Percentiles rank a stretch among this genome's conserved stretches.
phyloP scores from a whole-genome alignment of 164 flowering plant genomes.

The Aristolochia contorta region DNA sequence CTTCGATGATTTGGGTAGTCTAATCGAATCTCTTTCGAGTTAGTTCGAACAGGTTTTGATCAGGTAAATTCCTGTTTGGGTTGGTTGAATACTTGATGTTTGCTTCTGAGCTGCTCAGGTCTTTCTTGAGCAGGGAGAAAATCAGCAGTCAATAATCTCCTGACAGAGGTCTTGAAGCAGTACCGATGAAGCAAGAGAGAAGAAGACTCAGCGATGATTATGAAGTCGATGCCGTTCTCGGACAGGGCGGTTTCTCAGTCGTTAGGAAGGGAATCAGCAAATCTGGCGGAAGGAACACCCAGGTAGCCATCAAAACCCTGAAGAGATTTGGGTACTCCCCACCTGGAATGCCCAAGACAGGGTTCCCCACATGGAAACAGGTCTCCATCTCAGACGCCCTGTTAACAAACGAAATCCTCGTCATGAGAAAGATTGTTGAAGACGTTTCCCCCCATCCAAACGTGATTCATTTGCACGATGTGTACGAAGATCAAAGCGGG shows the following conservation, averaged over 20 bases:
- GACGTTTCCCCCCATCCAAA: conserved; percentile 62
- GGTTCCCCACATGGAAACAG: conserved; percentile 31
- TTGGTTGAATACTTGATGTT: too few species aligned
- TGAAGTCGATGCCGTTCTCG: conserved; percentile 40
- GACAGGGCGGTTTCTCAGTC: conserved; percentile 69
- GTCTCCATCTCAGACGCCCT: conserved; percentile 51
- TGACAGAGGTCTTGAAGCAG: background rate
- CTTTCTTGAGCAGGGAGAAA: too few species aligned
- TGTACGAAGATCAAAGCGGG: conserved; percentile 48
- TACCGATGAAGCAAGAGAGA: conserved; percentile 43
- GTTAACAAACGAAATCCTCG: conserved; percentile 63
- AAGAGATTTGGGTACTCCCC: conserved; percentile 26
- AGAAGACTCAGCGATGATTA: conserved; percentile 46
- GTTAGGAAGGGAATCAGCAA: conserved; percentile 45
- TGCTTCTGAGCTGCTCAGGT: too few species aligned
- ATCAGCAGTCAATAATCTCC: too few species aligned
- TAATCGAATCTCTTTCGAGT: too few species aligned
- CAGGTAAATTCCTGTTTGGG: too few species aligned
- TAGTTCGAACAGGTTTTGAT: too few species aligned
- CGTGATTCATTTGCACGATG: conserved; percentile 61
- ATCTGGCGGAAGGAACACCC: conserved; percentile 10
- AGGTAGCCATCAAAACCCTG: conserved; percentile 67
- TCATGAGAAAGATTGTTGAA: conserved; percentile 62
- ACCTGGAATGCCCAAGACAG: conserved; percentile 10
- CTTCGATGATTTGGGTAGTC: too few species aligned